phyloP scores from a whole-genome alignment of 306 rosid species.

The Senna tora region DNA sequence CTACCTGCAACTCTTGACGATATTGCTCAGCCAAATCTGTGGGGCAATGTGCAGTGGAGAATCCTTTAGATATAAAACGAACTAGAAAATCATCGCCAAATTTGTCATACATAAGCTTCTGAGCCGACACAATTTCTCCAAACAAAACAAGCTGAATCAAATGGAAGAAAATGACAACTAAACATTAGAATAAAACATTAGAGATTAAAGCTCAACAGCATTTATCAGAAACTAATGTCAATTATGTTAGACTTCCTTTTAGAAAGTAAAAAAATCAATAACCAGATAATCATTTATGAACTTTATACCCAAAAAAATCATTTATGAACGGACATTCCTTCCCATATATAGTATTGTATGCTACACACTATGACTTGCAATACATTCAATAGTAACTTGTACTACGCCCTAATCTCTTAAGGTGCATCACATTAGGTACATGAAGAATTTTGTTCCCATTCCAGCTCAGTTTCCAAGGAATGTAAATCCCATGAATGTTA shows the following conservation, averaged over 20 bases:
- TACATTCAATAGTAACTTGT: not conserved
- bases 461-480: not conserved
- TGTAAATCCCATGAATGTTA: not conserved
- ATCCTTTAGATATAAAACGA: conserved; percentile 41
- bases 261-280: not conserved
- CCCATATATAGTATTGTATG: not conserved
- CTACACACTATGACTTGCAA: not conserved
- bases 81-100: conserved; percentile 76
- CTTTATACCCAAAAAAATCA: not conserved
- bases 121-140: conserved; percentile 96
- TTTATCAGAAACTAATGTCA: not conserved
- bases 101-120: conserved; percentile 93
- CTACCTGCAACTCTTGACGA: conserved; percentile 88
- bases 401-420: not conserved
- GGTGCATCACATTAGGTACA: not conserved
- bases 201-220: conserved; percentile 18
- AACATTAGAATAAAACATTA: conserved; percentile 18
- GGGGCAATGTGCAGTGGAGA: conserved; percentile 79
- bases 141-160: conserved; percentile 75
- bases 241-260: not conserved
- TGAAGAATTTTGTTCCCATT: not conserved
- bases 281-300: not conserved
- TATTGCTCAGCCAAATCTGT: conserved; percentile 83
- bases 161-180: not conserved
- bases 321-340: not conserved